These are phyloP conservation scores for Candida morakotiae DNA, from an alignment of 805 yeast genomes.

Conservation along the genomic window DNA sequence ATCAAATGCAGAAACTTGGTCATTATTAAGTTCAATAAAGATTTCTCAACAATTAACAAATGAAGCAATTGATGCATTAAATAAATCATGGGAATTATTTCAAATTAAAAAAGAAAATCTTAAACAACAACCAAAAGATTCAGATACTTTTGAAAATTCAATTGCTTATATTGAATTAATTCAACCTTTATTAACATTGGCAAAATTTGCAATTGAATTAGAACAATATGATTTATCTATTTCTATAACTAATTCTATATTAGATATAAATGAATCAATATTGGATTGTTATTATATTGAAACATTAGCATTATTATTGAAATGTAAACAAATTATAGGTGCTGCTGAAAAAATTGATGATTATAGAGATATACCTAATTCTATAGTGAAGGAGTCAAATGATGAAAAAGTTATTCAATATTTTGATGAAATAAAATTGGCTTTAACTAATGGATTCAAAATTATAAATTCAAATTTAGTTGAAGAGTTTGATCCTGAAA, in stretches of 20 bases:
- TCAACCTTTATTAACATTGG: slow-evolving; percentile 68
- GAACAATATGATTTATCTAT: slow-evolving; percentile 65
- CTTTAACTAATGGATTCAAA: slow-evolving; percentile 44
- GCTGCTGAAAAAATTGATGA: slow-evolving; percentile 27
- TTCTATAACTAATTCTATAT: slow-evolving; percentile 59
- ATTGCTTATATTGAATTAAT: slow-evolving; percentile 60
- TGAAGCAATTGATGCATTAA: slow-evolving; percentile 70
- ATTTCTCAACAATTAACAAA: slow-evolving; percentile 75
- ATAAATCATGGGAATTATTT: slow-evolving; percentile 70
- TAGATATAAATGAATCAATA: slow-evolving; percentile 80
- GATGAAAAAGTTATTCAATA: slow-evolving; percentile 24
- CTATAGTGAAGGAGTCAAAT: slow-evolving; percentile 16
- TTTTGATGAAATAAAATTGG: slow-evolving; percentile 37
- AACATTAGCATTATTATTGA: slow-evolving; percentile 65
- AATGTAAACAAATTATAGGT: slow-evolving; percentile 30
- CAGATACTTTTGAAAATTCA: slow-evolving; percentile 39
- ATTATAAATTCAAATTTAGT: slow-evolving; percentile 33
- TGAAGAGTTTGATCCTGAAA: slow-evolving; percentile 54
- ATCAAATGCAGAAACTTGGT: slow-evolving; percentile 74
- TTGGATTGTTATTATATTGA: slow-evolving; percentile 81
- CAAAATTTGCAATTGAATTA: slow-evolving; percentile 75
- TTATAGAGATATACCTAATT: slow-evolving; percentile 34
- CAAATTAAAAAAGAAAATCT: slow-evolving; percentile 48
- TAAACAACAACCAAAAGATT: slow-evolving; percentile 17
- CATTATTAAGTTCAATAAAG: slow-evolving; percentile 78